These are phyloP conservation scores for Ogataea naganishii DNA, from an alignment of 805 yeast genomes.

Conservation along the genomic window DNA sequence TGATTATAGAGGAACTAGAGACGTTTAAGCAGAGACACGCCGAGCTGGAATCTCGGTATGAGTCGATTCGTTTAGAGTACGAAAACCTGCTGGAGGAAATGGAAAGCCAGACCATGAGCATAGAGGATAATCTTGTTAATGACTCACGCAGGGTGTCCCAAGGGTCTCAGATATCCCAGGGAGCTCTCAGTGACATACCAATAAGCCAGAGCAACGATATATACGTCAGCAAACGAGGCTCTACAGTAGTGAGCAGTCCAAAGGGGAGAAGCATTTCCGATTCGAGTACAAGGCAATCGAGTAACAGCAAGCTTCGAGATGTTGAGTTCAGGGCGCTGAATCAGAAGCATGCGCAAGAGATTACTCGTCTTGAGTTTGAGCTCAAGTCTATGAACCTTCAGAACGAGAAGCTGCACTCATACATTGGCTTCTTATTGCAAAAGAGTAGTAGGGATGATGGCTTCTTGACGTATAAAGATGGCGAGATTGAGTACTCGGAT, in stretches of 20 bases:
- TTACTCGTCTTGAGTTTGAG: conserved; percentile 43
- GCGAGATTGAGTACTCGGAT: conserved; percentile 39
- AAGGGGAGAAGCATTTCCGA: too few relatives aligned
- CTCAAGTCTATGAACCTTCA: conserved; percentile 44
- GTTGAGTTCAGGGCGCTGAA: conserved; percentile 16
- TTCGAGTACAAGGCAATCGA: too few relatives aligned
- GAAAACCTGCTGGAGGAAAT: conserved; percentile 19
- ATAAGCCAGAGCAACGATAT: too few relatives aligned
- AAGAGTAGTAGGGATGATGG: conserved; percentile 25
- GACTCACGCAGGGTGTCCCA: too few relatives aligned
- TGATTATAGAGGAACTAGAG: conserved; percentile 48
- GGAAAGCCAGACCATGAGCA: conserved; percentile 1
- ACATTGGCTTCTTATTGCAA: conserved; percentile 49
- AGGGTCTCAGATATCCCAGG: too few relatives aligned
- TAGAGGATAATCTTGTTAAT: too few relatives aligned
- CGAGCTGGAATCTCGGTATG: conserved; percentile 19
- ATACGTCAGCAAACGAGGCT: too few relatives aligned
- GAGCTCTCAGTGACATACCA: too few relatives aligned
- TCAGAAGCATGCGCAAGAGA: conserved; percentile 31
- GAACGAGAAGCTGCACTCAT: conserved; percentile 47
- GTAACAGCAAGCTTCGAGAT: too few relatives aligned
- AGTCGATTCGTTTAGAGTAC: conserved; percentile 18
- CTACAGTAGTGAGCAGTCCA: too few relatives aligned
- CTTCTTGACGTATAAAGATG: conserved; percentile 8
- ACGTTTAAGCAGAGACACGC: conserved; percentile 29